A percentile compares a stretch with the other conserved stretches of the same genome.
Evolutionary conservation across 805 yeast species (phyloP).

Genomic region (Wickerhamomyces bovis): DNA sequence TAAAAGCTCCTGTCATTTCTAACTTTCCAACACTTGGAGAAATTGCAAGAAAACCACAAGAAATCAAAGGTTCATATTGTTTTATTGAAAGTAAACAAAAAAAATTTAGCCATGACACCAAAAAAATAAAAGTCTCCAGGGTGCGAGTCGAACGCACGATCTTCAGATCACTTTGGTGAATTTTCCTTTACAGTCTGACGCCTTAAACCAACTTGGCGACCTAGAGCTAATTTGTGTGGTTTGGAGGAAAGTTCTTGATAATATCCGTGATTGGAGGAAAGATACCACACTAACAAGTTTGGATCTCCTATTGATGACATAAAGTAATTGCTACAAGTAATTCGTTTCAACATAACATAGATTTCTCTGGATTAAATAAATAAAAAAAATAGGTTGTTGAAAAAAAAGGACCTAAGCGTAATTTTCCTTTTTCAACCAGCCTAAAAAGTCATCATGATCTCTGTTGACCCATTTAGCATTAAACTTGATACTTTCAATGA

Average conservation of each 20-base stretch:
- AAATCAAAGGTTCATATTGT: background rate
- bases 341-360: background rate
- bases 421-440: slow-evolving; percentile 35
- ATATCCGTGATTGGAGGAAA: too few species aligned
- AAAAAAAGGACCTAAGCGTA: slow-evolving; percentile 1
- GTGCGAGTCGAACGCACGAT: slow-evolving; percentile 22
- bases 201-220: slow-evolving; percentile 21
- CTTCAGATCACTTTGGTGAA: slow-evolving; percentile 14
- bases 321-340: too few species aligned
- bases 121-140: slow-evolving; percentile 14
- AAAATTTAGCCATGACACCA: background rate
- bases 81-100: background rate
- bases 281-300: too few species aligned
- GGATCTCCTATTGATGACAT: too few species aligned
- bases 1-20: background rate
- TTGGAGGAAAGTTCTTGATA: too few species aligned
- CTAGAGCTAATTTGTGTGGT: slow-evolving; percentile 10
- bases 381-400: too few species aligned
- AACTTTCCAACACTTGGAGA: background rate
- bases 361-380: background rate
- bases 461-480: slow-evolving; percentile 54
- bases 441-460: slow-evolving; percentile 41
- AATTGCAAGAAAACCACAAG: background rate
- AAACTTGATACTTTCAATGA: slow-evolving; percentile 50
- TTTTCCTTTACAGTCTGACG: slow-evolving; percentile 19